Evolutionary conservation across 768 basidiomycete genomes (phyloP).

Genomic region (Mycena rosella): DNA sequence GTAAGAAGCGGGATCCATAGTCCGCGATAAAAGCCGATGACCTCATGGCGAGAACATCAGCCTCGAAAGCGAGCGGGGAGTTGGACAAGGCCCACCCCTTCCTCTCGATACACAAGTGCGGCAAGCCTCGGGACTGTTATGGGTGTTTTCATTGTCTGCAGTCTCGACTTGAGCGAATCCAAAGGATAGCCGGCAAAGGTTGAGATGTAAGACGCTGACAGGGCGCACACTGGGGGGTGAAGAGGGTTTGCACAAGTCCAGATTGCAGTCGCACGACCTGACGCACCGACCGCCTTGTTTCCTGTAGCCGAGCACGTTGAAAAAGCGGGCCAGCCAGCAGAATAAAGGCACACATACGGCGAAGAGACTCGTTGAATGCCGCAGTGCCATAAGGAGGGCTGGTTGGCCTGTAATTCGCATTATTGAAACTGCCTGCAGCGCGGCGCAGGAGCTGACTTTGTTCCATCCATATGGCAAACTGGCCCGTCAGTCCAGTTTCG

Average conservation of each 20-base stretch:
- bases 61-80: not conserved
- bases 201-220: slow-evolving; percentile 92
- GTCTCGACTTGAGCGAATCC: slow-evolving; percentile 94
- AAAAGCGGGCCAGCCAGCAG: slow-evolving; percentile 23
- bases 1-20: slow-evolving; percentile 94
- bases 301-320: slow-evolving; percentile 55
- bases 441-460: slow-evolving; percentile 56
- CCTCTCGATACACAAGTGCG: slow-evolving; percentile 80
- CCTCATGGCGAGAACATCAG: slow-evolving; percentile 11
- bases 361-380: slow-evolving; percentile 73
- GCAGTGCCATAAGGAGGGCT: slow-evolving; percentile 74
- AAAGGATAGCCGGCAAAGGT: slow-evolving; percentile 94
- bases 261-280: not conserved
- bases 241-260: not conserved
- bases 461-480: slow-evolving; percentile 84
- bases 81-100: slow-evolving; percentile 58
- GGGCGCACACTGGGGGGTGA: slow-evolving; percentile 73
- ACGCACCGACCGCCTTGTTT: slow-evolving; percentile 76
- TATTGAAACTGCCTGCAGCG: slow-evolving; percentile 29
- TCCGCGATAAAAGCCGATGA: slow-evolving; percentile 91
- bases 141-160: slow-evolving; percentile 86
- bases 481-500: slow-evolving; percentile 79
- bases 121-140: slow-evolving; percentile 82
- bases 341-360: slow-evolving; percentile 59
- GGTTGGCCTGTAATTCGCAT: slow-evolving; percentile 59